phyloP scores from a whole-genome alignment of 2,329 filamentous ascomycete genomes.

The Beauveria australis region DNA sequence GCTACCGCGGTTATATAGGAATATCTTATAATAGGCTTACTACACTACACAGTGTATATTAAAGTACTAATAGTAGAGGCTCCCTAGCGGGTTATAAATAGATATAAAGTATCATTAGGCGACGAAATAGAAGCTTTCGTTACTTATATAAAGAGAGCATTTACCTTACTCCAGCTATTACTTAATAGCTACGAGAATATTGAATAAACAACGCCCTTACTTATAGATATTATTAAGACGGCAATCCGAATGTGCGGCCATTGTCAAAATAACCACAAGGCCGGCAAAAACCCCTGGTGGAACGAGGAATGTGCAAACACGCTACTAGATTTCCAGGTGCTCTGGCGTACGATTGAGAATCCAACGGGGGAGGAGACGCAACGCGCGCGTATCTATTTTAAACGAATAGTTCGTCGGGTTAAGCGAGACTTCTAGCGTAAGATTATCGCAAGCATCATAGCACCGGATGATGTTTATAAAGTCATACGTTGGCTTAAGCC shows the following conservation, averaged over 20 bases:
- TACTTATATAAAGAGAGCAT: no score
- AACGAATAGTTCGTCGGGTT: not conserved
- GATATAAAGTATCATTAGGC: no score
- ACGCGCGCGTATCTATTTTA: not conserved
- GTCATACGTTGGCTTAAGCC: not conserved
- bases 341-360: not conserved
- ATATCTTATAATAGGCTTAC: not conserved
- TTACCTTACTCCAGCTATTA: no score
- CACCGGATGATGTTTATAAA: not conserved
- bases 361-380: not conserved
- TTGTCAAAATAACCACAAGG: not conserved
- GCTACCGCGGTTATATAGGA: not conserved
- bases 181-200: no score
- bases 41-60: not conserved
- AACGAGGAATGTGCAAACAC: not conserved
- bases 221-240: not conserved
- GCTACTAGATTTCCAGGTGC: not conserved
- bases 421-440: not conserved
- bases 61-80: no score
- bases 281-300: not conserved
- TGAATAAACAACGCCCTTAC: not conserved
- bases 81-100: no score
- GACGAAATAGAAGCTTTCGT: no score
- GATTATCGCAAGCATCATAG: not conserved
- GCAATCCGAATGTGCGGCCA: not conserved